Evolutionary conservation across 2,329 filamentous ascomycete species (phyloP).

Genomic region (Fusarium sp.): DNA sequence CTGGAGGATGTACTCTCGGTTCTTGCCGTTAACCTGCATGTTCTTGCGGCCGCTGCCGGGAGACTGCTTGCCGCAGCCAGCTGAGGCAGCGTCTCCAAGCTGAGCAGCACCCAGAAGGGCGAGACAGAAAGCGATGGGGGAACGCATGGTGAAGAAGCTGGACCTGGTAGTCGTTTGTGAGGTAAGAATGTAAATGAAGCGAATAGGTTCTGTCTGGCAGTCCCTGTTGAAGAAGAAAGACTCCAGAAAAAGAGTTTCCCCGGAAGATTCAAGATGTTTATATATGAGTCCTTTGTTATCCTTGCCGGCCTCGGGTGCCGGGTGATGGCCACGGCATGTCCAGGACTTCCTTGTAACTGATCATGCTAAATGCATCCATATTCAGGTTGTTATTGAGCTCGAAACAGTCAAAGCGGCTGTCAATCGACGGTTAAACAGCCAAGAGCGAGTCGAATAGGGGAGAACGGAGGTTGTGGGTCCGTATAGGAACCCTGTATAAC

Average conservation of each 20-base stretch:
- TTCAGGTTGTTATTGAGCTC: background rate
- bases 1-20: constrained; percentile 53
- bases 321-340: background rate
- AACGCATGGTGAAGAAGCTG: constrained; percentile 8
- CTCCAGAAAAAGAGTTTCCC: background rate
- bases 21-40: constrained; percentile 47
- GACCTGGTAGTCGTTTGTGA: background rate
- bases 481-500: constrained; percentile 3
- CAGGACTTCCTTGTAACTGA: background rate
- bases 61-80: constrained; percentile 51
- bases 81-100: constrained; percentile 42
- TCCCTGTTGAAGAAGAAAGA: constrained; percentile 12
- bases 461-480: constrained; percentile 20
- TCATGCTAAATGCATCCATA: background rate
- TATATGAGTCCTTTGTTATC: background rate
- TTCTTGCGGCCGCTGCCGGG: constrained; percentile 48
- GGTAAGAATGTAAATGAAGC: background rate
- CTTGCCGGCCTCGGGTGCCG: background rate
- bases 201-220: constrained; percentile 25
- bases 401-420: constrained; percentile 5
- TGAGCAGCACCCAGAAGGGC: constrained; percentile 22
- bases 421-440: background rate
- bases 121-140: constrained; percentile 17
- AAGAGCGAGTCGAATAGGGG: constrained; percentile 10
- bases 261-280: background rate